A percentile compares a stretch with the other conserved stretches of the same genome.
These are phyloP conservation scores for Plasmodium berghei DNA, from an alignment of 169 alveolate genomes.

Conservation along the genomic window DNA sequence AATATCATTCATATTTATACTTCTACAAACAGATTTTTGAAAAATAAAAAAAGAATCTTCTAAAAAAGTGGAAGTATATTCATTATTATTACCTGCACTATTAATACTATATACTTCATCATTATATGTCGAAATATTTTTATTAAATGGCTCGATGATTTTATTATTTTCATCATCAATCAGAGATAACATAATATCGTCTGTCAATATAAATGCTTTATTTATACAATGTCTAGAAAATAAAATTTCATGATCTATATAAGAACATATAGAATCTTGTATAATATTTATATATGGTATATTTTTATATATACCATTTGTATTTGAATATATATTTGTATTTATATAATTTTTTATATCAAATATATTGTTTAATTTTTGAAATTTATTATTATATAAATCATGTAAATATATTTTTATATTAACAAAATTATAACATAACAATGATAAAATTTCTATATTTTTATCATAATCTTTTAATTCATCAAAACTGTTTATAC, in stretches of 20 bases:
- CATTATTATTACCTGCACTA: slow-evolving; percentile 13
- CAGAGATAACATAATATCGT: slow-evolving; percentile 61
- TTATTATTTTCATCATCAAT: slow-evolving; percentile 31
- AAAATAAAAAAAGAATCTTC: slow-evolving; percentile 72
- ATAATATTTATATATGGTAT: slow-evolving; percentile 44
- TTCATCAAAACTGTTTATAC: slow-evolving; percentile 47
- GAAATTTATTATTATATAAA: slow-evolving; percentile 15
- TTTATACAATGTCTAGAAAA: slow-evolving; percentile 51
- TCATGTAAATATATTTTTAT: slow-evolving; percentile 39
- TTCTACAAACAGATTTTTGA: slow-evolving; percentile 70
- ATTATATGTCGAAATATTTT: not conserved
- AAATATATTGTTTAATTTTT: slow-evolving; percentile 16
- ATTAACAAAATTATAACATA: slow-evolving; percentile 57
- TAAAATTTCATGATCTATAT: slow-evolving; percentile 41
- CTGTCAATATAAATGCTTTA: slow-evolving; percentile 64
- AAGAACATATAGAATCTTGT: slow-evolving; percentile 49
- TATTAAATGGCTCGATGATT: not conserved
- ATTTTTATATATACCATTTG: slow-evolving; percentile 45
- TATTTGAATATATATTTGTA: slow-evolving; percentile 44
- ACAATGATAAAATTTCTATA: slow-evolving; percentile 47
- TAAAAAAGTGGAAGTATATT: slow-evolving; percentile 52
- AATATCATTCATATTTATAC: slow-evolving; percentile 71
- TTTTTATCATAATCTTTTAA: slow-evolving; percentile 65
- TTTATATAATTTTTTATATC: slow-evolving; percentile 40
- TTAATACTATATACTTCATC: slow-evolving; percentile 9